Base-by-base conservation (phyloP, 441 rosid genomes). In the Brassica balearica region DNA sequence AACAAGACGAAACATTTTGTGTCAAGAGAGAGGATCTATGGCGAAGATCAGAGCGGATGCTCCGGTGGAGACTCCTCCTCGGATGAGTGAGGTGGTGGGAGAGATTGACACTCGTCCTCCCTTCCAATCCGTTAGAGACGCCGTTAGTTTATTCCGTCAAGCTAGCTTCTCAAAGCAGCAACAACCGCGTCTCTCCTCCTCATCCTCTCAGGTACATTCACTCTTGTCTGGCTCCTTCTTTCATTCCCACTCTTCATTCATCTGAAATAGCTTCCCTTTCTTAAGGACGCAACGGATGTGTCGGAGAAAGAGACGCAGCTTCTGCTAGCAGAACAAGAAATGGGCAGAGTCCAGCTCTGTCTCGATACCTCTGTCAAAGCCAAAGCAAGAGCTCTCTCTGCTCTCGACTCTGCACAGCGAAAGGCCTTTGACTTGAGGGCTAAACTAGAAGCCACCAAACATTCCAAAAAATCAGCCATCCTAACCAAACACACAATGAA, bases 71-170 rank as follows among this genome's bases (percentile, higher is more conserved):
- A 43, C 71, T 64, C 68, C 68, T 56, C 56, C 79, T 48, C 82
- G 55, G n/a, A 71, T 59, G 11, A 61, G 17, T 48, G 96, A 88
- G 86, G 88, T 92, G 8, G 97, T 92, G 8, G 97, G 98, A 59
- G 98, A 94, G 87, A 92, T 92, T 48, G 98, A 95, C 82, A 92
- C 97, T 2, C 84, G 90, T 67, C 82, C 95, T 46, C 98, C 97
- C 1, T 91, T 92, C 80, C 88, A 90, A 84, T 95, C 97, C 22
- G 98, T 95, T 46, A 91, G 83, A 83, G 97, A 90, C 20, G 98
- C 97, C 10, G 90, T 95, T 67, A 89, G 86, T 77, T 84, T 92
- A 82, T 29, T 29, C 7, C 34, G 34, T 29, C 34, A 29, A 29
- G 34, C 34, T 29, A 29, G 34, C 34, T 29, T 29, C 34, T 29